phyloP scores from a whole-genome alignment of 2,329 filamentous ascomycete species.

The Verticillium alfalfae region DNA sequence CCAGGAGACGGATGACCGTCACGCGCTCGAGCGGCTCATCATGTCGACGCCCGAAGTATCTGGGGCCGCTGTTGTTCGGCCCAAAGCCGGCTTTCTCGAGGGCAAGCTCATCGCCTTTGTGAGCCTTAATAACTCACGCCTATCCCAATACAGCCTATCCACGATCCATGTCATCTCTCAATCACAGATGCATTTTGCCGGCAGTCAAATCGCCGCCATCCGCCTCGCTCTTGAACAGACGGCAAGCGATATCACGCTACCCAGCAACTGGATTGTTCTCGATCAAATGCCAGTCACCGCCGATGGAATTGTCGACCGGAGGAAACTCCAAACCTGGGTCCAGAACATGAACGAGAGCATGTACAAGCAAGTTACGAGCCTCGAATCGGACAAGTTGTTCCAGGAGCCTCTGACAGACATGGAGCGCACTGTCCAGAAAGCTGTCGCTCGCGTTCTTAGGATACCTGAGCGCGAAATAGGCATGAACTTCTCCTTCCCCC shows the following conservation, averaged over 20 bases:
- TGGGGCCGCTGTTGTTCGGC: conserved; percentile 35
- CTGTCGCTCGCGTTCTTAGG: conserved; percentile 30
- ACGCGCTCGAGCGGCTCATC: conserved; percentile 27
- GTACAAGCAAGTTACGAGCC: conserved; percentile 38
- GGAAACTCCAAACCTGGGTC: conserved; percentile 45
- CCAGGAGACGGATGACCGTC: conserved; percentile 6
- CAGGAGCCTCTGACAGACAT: conserved; percentile 27
- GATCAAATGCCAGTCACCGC: conserved; percentile 37
- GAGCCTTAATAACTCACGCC: conserved; percentile 26
- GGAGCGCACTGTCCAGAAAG: conserved; percentile 31
- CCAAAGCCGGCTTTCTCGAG: conserved; percentile 44
- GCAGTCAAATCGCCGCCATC: conserved; percentile 34
- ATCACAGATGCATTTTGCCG: conserved; percentile 32
- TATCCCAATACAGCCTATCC: conserved; percentile 16
- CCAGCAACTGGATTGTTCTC: conserved; percentile 43
- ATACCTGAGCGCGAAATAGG: conserved; percentile 30
- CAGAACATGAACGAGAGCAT: conserved; percentile 44
- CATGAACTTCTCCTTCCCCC: conserved; percentile 33
- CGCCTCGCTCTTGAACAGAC: conserved; percentile 20
- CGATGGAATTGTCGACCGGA: conserved; percentile 31
- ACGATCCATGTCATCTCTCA: conserved; percentile 27
- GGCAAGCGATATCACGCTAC: conserved; percentile 22
- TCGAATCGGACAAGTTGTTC: conserved; percentile 29
- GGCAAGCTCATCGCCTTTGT: conserved; percentile 42
- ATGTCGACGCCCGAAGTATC: conserved; percentile 32